Conservation (phyloP, 176 grass and related monocot genomes). For the Triticum aestivum region IWGSC_CS_RefSeq_v2.1 NC_057797.1:411135742-411136241, state of each 20-base stretch:
- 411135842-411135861: not conserved
- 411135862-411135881: not conserved
- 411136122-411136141: not conserved
- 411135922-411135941: not conserved
- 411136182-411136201: not conserved
- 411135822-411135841: not conserved
- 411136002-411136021: not conserved
- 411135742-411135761: no score
- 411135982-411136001: not conserved
- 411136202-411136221: not conserved
- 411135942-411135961: not conserved
- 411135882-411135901: not conserved
- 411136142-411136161: conserved; percentile 34
- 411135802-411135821: not conserved
- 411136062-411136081: not conserved
- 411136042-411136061: not conserved
- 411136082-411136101: not conserved
- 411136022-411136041: not conserved
- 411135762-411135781: no score
- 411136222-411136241: not conserved
- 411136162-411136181: conserved; percentile 11
- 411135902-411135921: not conserved
- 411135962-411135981: not conserved
- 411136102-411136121: not conserved
- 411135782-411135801: no score